A percentile compares a stretch with the other conserved stretches of the same genome.
These are phyloP conservation scores for Auriculariales sp. DNA, from an alignment of 768 basidiomycete species.

Conservation along the genomic window DNA sequence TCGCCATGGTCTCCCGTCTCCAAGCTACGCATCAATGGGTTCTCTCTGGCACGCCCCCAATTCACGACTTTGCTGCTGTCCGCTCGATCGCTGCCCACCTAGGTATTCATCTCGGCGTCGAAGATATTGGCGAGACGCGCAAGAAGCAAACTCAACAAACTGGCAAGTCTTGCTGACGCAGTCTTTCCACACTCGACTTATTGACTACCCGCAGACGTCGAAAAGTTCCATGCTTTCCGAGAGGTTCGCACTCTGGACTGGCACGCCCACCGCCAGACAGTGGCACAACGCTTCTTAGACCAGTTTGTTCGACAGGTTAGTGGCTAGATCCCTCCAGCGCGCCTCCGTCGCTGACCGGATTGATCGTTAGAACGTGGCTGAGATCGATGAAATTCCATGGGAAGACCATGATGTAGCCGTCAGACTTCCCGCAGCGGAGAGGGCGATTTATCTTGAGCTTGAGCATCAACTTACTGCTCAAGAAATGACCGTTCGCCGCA, in stretches of 20 bases:
- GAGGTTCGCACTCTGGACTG: conserved; percentile 86
- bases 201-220: conserved; percentile 44
- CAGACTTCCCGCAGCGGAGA: conserved; percentile 76
- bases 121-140: conserved; percentile 76
- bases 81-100: conserved; percentile 86
- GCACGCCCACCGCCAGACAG: conserved; percentile 73
- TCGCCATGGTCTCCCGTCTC: conserved; percentile 62
- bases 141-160: conserved; percentile 80
- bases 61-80: conserved; percentile 77
- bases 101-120: conserved; percentile 79
- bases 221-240: conserved; percentile 92
- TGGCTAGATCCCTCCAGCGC: not conserved
- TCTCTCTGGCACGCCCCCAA: conserved; percentile 90
- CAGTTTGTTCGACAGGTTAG: conserved; percentile 74
- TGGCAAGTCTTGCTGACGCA: conserved; percentile 39
- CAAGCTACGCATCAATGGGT: conserved; percentile 81
- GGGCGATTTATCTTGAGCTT: conserved; percentile 86
- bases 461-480: conserved; percentile 85
- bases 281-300: conserved; percentile 73
- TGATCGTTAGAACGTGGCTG: conserved; percentile 68
- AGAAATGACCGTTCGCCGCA: conserved; percentile 64
- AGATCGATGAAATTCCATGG: conserved; percentile 91
- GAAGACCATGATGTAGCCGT: conserved; percentile 46
- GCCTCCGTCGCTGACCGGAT: conserved; percentile 2
- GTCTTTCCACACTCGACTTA: not conserved